Evolutionary conservation across 2,329 filamentous ascomycete genomes (phyloP).

Genomic region (Cadophora malorum): DNA sequence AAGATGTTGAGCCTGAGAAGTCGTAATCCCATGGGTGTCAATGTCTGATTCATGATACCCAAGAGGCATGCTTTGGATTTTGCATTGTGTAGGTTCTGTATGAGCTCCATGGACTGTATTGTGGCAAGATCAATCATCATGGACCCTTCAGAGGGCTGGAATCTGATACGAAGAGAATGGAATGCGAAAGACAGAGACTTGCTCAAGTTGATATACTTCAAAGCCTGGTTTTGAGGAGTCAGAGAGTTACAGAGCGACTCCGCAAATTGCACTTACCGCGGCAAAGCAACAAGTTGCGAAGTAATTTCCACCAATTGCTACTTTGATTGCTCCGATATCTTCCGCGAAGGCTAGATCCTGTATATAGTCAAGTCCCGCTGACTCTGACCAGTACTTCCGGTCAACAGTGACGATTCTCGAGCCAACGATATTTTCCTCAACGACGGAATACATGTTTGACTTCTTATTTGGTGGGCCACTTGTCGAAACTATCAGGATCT

Average conservation of each 20-base stretch:
- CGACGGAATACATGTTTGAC: conserved; percentile 76
- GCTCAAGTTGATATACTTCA: conserved; percentile 80
- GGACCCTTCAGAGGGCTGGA: conserved; percentile 85
- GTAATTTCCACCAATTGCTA: conserved; percentile 81
- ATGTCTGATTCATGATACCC: conserved; percentile 82
- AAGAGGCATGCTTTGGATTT: conserved; percentile 85
- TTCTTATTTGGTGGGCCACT: conserved; percentile 68
- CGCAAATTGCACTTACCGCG: conserved; percentile 63
- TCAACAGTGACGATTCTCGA: conserved; percentile 70
- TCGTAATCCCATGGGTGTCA: conserved; percentile 87
- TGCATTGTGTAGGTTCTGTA: conserved; percentile 81
- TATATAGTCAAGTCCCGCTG: conserved; percentile 77
- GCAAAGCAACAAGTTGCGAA: conserved; percentile 86
- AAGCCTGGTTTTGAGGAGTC: conserved; percentile 57
- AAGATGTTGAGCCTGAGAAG: conserved; percentile 85
- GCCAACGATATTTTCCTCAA: conserved; percentile 73
- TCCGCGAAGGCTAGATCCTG: conserved; percentile 79
- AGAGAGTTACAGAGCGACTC: conserved; percentile 11
- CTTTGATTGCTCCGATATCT: conserved; percentile 81
- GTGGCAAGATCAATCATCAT: conserved; percentile 97
- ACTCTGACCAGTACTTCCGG: conserved; percentile 84
- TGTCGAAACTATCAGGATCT: conserved; percentile 78
- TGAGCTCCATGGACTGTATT: conserved; percentile 84
- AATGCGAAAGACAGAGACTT: conserved; percentile 71
- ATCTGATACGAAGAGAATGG: conserved; percentile 86